Evolutionary conservation across 2,329 filamentous ascomycete species (phyloP).

Genomic region (Purpureocillium takamizusanense): DNA sequence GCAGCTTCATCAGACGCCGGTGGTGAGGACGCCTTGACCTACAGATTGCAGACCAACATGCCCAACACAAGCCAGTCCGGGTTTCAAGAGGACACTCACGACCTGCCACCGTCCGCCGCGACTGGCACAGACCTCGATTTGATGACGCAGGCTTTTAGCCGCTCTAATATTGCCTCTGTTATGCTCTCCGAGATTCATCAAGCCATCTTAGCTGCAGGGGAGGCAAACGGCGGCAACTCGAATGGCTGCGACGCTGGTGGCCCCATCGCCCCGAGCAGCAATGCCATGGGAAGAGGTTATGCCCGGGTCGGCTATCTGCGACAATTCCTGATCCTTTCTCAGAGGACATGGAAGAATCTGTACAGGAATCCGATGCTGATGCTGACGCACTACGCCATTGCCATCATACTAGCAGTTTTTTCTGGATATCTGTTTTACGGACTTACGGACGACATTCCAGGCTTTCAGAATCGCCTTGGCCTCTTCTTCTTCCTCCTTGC

Average conservation of each 20-base stretch:
- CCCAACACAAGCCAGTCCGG: constrained; percentile 35
- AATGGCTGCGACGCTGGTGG: constrained; percentile 39
- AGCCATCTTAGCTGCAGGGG: constrained; percentile 54
- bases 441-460: constrained; percentile 88
- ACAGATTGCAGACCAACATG: constrained; percentile 38
- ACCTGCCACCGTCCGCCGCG: constrained; percentile 48
- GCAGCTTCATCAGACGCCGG: constrained; percentile 51
- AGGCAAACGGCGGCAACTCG: constrained; percentile 55
- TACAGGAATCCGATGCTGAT: constrained; percentile 97
- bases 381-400: constrained; percentile 96
- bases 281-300: constrained; percentile 68
- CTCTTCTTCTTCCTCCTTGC: constrained; percentile 97
- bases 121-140: constrained; percentile 71
- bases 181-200: constrained; percentile 72
- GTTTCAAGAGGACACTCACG: constrained; percentile 61
- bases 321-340: constrained; percentile 84
- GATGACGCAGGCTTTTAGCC: constrained; percentile 65
- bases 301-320: constrained; percentile 67
- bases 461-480: constrained; percentile 94
- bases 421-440: constrained; percentile 96
- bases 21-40: constrained; percentile 39
- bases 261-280: constrained; percentile 40
- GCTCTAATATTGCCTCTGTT: constrained; percentile 66
- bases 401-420: constrained; percentile 87
- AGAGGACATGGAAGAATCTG: constrained; percentile 91